Conservation (phyloP, 768 basidiomycete genomes). For the Tricholoma furcatifolium region DNA sequence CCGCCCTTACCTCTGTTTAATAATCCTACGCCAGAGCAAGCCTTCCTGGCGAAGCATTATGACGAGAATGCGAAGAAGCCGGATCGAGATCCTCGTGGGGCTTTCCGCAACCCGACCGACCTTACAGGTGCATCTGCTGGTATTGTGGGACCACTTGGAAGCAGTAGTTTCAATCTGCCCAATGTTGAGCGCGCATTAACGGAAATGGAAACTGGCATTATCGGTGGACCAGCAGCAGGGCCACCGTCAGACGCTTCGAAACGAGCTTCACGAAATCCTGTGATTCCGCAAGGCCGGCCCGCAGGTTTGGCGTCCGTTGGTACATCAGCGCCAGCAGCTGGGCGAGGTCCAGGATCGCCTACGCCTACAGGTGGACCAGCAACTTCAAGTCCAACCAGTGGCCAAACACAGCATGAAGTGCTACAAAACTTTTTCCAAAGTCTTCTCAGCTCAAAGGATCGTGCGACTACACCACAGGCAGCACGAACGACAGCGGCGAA, state of each 20-base stretch:
- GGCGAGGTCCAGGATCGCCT: constrained; percentile 40
- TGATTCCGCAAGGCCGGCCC: constrained; percentile 33
- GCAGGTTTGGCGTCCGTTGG: constrained; percentile 40
- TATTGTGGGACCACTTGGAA: constrained; percentile 91
- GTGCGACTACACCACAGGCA: constrained; percentile 3
- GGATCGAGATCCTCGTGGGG: constrained; percentile 84
- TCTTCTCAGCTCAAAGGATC: constrained; percentile 63
- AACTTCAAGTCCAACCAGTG: constrained; percentile 47
- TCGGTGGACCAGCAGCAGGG: constrained; percentile 26
- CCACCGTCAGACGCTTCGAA: constrained; percentile 20
- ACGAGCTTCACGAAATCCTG: constrained; percentile 27
- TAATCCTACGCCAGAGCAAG: constrained; percentile 83
- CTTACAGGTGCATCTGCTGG: constrained; percentile 58
- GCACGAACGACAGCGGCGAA: constrained; percentile 17
- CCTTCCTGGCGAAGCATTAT: constrained; percentile 88
- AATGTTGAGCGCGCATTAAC: constrained; percentile 84
- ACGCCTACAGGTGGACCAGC: constrained; percentile 31
- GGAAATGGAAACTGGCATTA: constrained; percentile 77
- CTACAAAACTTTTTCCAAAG: constrained; percentile 88
- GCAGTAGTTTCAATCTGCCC: constrained; percentile 81
- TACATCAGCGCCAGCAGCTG: constrained; percentile 30
- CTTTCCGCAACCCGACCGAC: constrained; percentile 79
- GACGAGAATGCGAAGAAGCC: constrained; percentile 90
- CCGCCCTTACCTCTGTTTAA: constrained; percentile 74
- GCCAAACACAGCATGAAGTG: constrained; percentile 79